Evolutionary conservation across 345 rosid species (phyloP).

Genomic region (Cardamine occulta): DNA sequence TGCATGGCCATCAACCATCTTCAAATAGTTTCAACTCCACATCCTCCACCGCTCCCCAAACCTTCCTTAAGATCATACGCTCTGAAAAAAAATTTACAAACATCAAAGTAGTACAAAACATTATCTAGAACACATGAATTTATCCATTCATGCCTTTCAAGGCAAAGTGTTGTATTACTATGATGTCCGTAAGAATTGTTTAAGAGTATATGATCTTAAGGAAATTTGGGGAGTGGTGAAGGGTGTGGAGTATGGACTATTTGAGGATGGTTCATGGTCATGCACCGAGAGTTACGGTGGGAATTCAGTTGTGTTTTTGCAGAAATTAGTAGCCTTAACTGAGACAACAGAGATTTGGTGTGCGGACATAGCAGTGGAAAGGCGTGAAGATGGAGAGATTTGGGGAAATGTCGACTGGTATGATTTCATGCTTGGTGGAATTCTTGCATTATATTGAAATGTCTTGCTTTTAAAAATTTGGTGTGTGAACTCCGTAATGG

Average conservation of each 20-base stretch:
- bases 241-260: too few relatives aligned
- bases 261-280: too few relatives aligned
- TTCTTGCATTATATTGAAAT: conserved; percentile 1
- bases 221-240: too few relatives aligned
- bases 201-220: too few relatives aligned
- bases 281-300: too few relatives aligned
- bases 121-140: conserved; percentile 1
- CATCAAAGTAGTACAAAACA: conserved; percentile 22
- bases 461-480: background rate
- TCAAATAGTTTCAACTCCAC: background rate
- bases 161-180: too few relatives aligned
- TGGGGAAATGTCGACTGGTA: background rate
- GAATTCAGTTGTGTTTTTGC: too few relatives aligned
- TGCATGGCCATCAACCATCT: background rate
- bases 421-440: conserved; percentile 12
- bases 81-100: background rate
- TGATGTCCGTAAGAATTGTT: too few relatives aligned
- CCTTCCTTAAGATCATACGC: background rate
- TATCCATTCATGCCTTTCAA: background rate
- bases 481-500: background rate
- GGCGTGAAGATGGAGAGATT: conserved; percentile 7
- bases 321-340: too few relatives aligned
- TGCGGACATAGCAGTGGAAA: background rate
- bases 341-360: too few relatives aligned
- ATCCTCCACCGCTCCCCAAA: conserved; percentile 8